Conservation (phyloP, 1,284 basidiomycete species). For the Testicularia cyperi region DNA sequence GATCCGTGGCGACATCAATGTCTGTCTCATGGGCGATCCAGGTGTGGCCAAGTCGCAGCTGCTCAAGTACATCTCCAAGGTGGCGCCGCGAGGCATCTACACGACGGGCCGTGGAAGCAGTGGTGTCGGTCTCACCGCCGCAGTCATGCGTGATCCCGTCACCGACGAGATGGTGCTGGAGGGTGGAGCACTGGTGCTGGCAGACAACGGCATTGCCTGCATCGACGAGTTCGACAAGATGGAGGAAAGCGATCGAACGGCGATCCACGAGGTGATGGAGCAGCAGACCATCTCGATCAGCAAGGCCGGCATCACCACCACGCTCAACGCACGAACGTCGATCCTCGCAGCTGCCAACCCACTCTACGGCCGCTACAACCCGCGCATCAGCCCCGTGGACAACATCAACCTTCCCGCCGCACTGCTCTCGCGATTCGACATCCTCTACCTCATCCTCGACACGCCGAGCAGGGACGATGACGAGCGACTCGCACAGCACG, state of each 20-base stretch:
- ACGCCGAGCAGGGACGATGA: conserved; percentile 92
- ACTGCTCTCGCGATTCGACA: conserved; percentile 89
- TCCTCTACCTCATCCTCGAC: conserved; percentile 95
- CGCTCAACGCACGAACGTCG: conserved; percentile 95
- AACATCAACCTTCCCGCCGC: conserved; percentile 99
- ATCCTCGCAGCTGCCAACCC: conserved; percentile 98
- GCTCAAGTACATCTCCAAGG: conserved; percentile 96
- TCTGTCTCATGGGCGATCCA: conserved; percentile 99
- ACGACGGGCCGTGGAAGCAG: conserved; percentile 97
- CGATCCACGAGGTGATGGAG: conserved; percentile 99
- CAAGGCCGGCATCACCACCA: conserved; percentile 98
- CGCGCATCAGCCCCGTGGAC: conserved; percentile 93
- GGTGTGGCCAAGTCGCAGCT: conserved; percentile 99
- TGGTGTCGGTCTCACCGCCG: conserved; percentile 96
- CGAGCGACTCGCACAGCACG: conserved; percentile 92
- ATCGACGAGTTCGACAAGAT: conserved; percentile 99
- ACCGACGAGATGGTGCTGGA: conserved; percentile 99
- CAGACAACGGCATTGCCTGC: conserved; percentile 98
- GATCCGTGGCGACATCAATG: conserved; percentile 95
- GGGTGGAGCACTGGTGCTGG: conserved; percentile 95
- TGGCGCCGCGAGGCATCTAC: conserved; percentile 95
- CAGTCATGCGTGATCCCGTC: conserved; percentile 98
- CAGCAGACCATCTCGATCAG: conserved; percentile 99
- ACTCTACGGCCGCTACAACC: conserved; percentile 95
- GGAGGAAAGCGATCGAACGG: conserved; percentile 95